Base-by-base conservation (phyloP, 2,329 filamentous ascomycete genomes). In the Colletotrichum cereale region DNA sequence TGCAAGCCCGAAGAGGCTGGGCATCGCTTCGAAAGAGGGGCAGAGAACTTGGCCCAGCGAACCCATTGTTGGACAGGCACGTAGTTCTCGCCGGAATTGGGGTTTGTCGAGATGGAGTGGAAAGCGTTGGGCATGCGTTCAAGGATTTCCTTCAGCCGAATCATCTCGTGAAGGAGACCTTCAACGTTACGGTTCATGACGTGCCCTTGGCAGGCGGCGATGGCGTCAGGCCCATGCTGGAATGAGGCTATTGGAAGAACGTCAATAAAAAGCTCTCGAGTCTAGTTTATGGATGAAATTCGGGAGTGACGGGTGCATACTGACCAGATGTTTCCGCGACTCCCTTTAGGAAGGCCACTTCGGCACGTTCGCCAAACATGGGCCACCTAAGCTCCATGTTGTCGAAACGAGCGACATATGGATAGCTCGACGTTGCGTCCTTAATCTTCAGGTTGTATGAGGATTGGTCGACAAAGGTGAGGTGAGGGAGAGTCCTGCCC, bases 341-440 rank as follows among this genome's bases (percentile, higher is more conserved):
- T 2, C 85, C 84, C 66, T 86, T 86, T 2, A 87, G 79, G 60
- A 88, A 88, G 3, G 86, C 84, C 3, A 86, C 82, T 74, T 88
- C 86, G 0, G 85, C 83, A 18, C 81, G 79, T 71, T 87, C 85
- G 12, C 86, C 85, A 66, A 88, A 88, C 78, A 87, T 84, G 1
- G 86, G 84, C 86, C 86, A 88, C 61, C 86, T 80, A 10, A 88
- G 79, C 50, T 88, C 86, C 21, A 82, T 88, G 66, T 88, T 88
- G 63, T 87, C 85, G 61, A 86, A 86, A 0, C 86, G 79, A 0
- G 82, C 85, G 0, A 87, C 78, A 65, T 88, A 88, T 5, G 86
- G 86, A 56, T 83, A 82, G 0, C 74, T 84, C 0, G 86, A 86
- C 1, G 82, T 86, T 1, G 82, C 79, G 67, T 88, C 85, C 42